Evolutionary conservation across 2,329 filamentous ascomycete genomes (phyloP).

Genomic region (Didymella keratinophila): DNA sequence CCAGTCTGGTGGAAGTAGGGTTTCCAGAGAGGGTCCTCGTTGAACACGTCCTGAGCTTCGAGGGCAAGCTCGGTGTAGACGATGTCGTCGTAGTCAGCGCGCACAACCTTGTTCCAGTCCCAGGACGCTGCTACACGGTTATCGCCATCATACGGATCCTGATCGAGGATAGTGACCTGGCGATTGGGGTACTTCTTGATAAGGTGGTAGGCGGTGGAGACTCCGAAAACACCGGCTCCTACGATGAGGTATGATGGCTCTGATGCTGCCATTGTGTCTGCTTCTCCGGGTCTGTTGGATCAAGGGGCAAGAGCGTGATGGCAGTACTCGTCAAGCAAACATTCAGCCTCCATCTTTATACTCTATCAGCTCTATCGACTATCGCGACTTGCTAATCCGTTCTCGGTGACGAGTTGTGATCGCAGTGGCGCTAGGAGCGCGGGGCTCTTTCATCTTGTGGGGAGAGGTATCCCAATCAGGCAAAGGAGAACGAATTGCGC

Average conservation of each 20-base stretch:
- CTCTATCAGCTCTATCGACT: slow-evolving; percentile 15
- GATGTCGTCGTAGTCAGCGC: slow-evolving; percentile 71
- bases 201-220: slow-evolving; percentile 51
- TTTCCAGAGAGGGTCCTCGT: slow-evolving; percentile 63
- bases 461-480: slow-evolving; percentile 40
- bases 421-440: slow-evolving; percentile 25
- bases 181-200: slow-evolving; percentile 53
- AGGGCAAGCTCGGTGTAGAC: slow-evolving; percentile 70
- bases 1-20: slow-evolving; percentile 62
- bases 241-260: slow-evolving; percentile 47
- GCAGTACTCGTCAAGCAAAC: slow-evolving; percentile 14
- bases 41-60: slow-evolving; percentile 71
- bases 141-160: slow-evolving; percentile 41
- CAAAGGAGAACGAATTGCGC: slow-evolving; percentile 39
- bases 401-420: slow-evolving; percentile 33
- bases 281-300: slow-evolving; percentile 22
- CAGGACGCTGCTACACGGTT: slow-evolving; percentile 67
- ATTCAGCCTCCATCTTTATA: slow-evolving; percentile 30
- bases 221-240: slow-evolving; percentile 49
- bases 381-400: slow-evolving; percentile 29
- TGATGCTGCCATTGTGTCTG: slow-evolving; percentile 38
- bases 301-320: slow-evolving; percentile 23
- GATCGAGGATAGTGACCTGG: slow-evolving; percentile 53
- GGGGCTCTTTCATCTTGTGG: slow-evolving; percentile 31
- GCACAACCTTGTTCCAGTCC: slow-evolving; percentile 77